Conservation (phyloP, 2,329 filamentous ascomycete species). For the Alternaria sp. region DNA sequence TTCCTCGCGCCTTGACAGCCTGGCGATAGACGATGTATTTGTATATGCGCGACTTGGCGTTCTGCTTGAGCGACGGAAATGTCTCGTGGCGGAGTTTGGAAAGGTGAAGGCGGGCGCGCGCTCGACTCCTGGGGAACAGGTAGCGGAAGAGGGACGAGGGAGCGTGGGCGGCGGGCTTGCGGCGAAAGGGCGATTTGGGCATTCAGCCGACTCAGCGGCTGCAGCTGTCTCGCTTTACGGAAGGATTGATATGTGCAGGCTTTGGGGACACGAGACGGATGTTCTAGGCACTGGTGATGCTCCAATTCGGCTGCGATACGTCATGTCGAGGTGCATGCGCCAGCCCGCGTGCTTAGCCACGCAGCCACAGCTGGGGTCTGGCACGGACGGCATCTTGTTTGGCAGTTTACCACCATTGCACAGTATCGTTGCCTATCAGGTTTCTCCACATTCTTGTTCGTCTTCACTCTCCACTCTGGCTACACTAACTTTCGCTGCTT, state of each 20-base stretch:
- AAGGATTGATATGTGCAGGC: conserved; percentile 14
- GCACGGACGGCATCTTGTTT: neutral
- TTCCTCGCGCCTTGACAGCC: conserved; percentile 39
- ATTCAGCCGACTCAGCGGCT: conserved; percentile 36
- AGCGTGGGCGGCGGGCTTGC: conserved; percentile 42
- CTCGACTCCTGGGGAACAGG: conserved; percentile 72
- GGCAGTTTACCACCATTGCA: neutral
- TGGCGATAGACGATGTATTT: conserved; percentile 74
- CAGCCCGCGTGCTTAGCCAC: conserved; percentile 10
- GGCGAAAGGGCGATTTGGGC: conserved; percentile 44
- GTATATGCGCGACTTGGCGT: conserved; percentile 79
- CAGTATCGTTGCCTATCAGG: neutral
- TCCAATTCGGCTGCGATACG: conserved; percentile 20
- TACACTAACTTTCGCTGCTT: neutral
- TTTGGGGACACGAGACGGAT: conserved; percentile 8
- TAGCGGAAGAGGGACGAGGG: conserved; percentile 64
- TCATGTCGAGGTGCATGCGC: conserved; percentile 16
- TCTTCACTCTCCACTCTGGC: neutral
- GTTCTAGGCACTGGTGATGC: conserved; percentile 17
- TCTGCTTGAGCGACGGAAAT: conserved; percentile 73
- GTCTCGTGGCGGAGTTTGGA: conserved; percentile 77
- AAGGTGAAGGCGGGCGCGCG: conserved; percentile 70
- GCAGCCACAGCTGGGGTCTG: conserved; percentile 10
- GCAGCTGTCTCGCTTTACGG: conserved; percentile 19
- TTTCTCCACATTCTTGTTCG: neutral